A percentile compares a stretch with the other conserved stretches of the same genome.
phyloP scores from a whole-genome alignment of 2,329 filamentous ascomycete species.

The Fusarium hostae region DNA sequence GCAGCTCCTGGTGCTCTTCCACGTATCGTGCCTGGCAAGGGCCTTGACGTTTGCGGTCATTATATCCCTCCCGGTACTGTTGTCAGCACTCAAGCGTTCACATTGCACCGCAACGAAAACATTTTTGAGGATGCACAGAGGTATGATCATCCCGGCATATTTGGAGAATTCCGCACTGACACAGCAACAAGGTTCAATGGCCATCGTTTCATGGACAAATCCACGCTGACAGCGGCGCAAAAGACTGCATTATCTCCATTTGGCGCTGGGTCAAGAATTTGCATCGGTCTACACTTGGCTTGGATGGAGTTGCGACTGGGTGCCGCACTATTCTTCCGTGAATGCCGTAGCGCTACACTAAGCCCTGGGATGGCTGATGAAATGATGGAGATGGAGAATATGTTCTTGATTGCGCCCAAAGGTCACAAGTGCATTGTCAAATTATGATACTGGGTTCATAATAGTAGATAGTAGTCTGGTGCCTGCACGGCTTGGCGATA shows the following conservation, averaged over 20 bases:
- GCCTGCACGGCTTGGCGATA: accelerated
- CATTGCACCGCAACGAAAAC: conserved; percentile 6
- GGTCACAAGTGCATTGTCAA: background rate
- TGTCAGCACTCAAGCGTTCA: conserved; percentile 26
- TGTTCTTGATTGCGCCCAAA: conserved; percentile 1
- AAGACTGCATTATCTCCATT: conserved; percentile 11
- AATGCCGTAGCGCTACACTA: background rate
- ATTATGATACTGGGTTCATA: accelerated
- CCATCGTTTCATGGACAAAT: background rate
- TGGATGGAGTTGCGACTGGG: conserved; percentile 29
- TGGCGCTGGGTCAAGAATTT: conserved; percentile 19
- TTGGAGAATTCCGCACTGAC: background rate
- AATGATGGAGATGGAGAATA: conserved; percentile 24
- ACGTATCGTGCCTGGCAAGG: background rate
- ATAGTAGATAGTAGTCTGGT: accelerated
- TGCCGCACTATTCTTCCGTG: conserved; percentile 19
- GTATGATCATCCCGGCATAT: accelerated
- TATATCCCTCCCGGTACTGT: background rate
- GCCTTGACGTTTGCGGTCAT: background rate
- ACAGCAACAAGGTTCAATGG: background rate
- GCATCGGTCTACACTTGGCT: conserved; percentile 27
- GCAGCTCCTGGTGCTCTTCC: conserved; percentile 27
- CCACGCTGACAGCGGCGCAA: background rate
- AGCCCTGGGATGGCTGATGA: background rate
- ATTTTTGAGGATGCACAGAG: background rate